These are phyloP conservation scores for Asclepias syriaca DNA, from an alignment of 257 asterid species.

Conservation along the genomic window DNA sequence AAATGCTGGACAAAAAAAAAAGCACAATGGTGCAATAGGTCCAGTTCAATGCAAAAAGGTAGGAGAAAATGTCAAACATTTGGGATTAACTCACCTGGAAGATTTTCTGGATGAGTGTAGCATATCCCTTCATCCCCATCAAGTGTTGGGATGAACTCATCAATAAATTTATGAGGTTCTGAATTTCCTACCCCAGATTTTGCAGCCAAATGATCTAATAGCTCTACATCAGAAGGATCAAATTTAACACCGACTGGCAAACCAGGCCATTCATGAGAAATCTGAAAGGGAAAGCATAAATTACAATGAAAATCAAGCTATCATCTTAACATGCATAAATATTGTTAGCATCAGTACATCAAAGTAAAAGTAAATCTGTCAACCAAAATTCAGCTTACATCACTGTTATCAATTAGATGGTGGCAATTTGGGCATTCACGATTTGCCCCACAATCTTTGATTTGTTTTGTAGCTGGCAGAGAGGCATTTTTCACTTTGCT, in stretches of 20 bases:
- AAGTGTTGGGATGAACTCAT: conserved; percentile 81
- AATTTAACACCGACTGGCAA: conserved; percentile 85
- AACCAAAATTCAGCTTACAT: conserved; percentile 46
- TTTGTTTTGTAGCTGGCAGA: conserved; percentile 38
- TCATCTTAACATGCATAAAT: not conserved
- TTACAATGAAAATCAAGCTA: not conserved
- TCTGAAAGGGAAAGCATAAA: conserved; percentile 33
- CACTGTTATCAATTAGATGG: conserved; percentile 46
- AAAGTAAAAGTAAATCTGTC: not conserved
- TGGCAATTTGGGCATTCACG: conserved; percentile 68
- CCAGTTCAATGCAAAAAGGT: not conserved
- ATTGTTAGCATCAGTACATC: not conserved
- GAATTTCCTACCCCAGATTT: conserved; percentile 48
- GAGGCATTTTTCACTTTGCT: conserved; percentile 67
- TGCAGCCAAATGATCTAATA: conserved; percentile 78
- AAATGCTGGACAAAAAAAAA: not conserved
- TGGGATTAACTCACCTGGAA: conserved; percentile 61
- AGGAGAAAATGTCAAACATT: not conserved
- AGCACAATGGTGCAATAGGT: not conserved
- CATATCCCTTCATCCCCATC: conserved; percentile 71
- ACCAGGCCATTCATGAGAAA: conserved; percentile 69
- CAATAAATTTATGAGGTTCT: conserved; percentile 54
- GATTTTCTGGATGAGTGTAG: conserved; percentile 92
- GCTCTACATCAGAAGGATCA: conserved; percentile 82
- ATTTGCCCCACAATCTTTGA: conserved; percentile 66